Evolutionary conservation across 495 filamentous ascomycete species (phyloP).

Genomic region (Talaromyces trachyspermus): DNA sequence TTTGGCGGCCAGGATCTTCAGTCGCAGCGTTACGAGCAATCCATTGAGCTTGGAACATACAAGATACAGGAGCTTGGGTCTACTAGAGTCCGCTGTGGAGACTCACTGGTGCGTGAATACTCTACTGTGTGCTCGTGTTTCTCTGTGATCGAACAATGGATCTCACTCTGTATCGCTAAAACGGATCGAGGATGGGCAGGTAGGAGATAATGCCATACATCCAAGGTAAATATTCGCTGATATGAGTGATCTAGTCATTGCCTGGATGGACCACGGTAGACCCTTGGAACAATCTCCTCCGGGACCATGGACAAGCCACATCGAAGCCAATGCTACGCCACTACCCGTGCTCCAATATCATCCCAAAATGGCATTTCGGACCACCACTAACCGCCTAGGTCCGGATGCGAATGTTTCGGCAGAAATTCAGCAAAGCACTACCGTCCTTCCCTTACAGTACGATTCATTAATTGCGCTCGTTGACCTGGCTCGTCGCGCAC

Average conservation of each 20-base stretch:
- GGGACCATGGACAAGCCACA: constrained; percentile 3
- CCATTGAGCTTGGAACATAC: not conserved
- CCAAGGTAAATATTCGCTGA: not conserved
- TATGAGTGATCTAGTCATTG: not conserved
- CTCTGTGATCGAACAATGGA: not conserved
- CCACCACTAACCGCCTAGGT: constrained; percentile 1
- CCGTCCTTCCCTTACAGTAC: not conserved
- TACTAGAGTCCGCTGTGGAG: not conserved
- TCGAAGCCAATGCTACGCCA: not conserved
- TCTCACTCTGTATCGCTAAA: not conserved
- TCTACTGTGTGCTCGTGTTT: not conserved
- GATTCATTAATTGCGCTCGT: not conserved
- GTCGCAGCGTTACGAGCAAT: not conserved
- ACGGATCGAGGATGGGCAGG: not conserved
- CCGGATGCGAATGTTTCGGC: constrained; percentile 2
- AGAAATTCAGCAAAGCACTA: not conserved
- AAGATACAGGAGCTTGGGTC: not conserved
- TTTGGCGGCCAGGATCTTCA: not conserved
- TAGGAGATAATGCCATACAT: not conserved
- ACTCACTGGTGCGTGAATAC: not conserved
- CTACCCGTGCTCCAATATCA: constrained; percentile 2
- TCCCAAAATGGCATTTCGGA: constrained; percentile 3
- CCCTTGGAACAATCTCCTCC: constrained; percentile 1
- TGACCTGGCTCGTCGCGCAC: not conserved
- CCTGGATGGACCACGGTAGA: not conserved